Evolutionary conservation across 345 rosid genomes (phyloP).

Genomic region (Aquilaria malaccensis): DNA sequence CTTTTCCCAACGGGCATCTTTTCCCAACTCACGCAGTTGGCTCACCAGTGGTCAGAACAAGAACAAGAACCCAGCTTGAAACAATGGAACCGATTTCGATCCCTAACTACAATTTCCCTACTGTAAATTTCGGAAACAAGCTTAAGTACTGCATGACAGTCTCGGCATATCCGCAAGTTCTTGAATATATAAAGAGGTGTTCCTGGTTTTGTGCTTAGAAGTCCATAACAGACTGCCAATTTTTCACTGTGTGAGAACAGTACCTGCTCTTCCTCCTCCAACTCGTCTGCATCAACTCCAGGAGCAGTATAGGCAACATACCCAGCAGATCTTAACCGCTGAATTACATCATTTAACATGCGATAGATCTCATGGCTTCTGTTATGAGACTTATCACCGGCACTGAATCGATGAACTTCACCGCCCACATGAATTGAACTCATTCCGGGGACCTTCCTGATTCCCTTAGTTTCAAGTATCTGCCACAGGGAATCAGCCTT

Average conservation of each 20-base stretch:
- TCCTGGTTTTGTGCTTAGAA: constrained; percentile 48
- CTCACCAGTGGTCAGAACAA: constrained; percentile 78
- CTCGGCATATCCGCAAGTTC: constrained; percentile 68
- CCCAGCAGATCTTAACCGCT: constrained; percentile 49
- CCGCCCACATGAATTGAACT: constrained; percentile 54
- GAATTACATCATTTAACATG: constrained; percentile 51
- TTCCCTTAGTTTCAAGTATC: constrained; percentile 40
- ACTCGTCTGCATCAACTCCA: constrained; percentile 28
- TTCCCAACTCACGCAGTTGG: background rate
- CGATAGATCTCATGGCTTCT: constrained; percentile 40
- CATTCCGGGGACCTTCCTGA: constrained; percentile 66
- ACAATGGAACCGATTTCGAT: constrained; percentile 75
- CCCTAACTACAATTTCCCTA: constrained; percentile 64
- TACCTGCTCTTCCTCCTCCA: constrained; percentile 76
- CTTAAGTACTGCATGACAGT: constrained; percentile 76
- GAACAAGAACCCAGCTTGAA: constrained; percentile 71
- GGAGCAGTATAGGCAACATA: constrained; percentile 41
- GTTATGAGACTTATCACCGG: constrained; percentile 71
- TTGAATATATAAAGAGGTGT: constrained; percentile 50
- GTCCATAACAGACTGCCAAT: constrained; percentile 71
- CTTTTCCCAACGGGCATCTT: background rate
- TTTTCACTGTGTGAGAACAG: constrained; percentile 75
- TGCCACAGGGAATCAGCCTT: constrained; percentile 38
- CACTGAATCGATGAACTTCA: constrained; percentile 50
- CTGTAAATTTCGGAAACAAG: constrained; percentile 47